These are phyloP conservation scores for Mychonastes homosphaera DNA, from an alignment of 139 green algal genomes.

Conservation along the genomic window DNA sequence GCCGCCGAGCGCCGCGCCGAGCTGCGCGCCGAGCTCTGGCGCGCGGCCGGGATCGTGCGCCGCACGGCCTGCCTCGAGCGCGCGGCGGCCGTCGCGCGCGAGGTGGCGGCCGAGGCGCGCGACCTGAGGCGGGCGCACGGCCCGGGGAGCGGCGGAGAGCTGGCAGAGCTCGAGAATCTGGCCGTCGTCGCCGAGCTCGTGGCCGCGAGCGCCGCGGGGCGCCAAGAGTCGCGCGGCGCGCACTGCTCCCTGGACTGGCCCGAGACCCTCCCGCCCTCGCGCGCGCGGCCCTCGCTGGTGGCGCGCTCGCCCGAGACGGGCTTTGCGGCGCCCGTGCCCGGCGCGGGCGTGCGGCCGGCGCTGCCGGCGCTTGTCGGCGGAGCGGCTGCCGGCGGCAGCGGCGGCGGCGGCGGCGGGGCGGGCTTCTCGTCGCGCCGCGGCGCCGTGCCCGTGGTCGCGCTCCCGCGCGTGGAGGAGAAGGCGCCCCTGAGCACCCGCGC, in stretches of 20 bases:
- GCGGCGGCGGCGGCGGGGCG: too few species aligned
- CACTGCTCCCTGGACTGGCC: slow-evolving; percentile 75
- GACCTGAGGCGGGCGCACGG: slow-evolving; percentile 43
- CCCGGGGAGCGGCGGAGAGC: slow-evolving; percentile 30
- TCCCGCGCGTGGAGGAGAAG: too few species aligned
- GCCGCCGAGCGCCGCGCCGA: slow-evolving; percentile 35
- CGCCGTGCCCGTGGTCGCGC: too few species aligned
- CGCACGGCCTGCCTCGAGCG: slow-evolving; percentile 43
- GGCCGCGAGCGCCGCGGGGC: slow-evolving; percentile 63
- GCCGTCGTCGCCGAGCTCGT: slow-evolving; percentile 73
- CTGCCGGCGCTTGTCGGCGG: too few species aligned
- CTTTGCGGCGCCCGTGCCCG: too few species aligned
- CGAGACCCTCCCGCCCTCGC: too few species aligned
- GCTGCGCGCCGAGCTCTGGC: slow-evolving; percentile 80
- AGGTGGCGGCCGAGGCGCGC: slow-evolving; percentile 46
- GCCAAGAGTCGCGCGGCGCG: slow-evolving; percentile 69
- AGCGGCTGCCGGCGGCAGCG: too few species aligned
- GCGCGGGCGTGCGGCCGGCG: too few species aligned
- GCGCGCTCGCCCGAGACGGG: too few species aligned
- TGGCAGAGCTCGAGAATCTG: slow-evolving; percentile 86
- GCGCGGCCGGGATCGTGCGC: slow-evolving; percentile 77
- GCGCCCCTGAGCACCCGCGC: too few species aligned
- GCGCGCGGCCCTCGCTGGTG: too few species aligned
- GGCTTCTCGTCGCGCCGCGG: too few species aligned
- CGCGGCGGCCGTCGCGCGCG: slow-evolving; percentile 32